Conservation (phyloP, 805 yeast species). For the Kuraishia ogatae region DNA sequence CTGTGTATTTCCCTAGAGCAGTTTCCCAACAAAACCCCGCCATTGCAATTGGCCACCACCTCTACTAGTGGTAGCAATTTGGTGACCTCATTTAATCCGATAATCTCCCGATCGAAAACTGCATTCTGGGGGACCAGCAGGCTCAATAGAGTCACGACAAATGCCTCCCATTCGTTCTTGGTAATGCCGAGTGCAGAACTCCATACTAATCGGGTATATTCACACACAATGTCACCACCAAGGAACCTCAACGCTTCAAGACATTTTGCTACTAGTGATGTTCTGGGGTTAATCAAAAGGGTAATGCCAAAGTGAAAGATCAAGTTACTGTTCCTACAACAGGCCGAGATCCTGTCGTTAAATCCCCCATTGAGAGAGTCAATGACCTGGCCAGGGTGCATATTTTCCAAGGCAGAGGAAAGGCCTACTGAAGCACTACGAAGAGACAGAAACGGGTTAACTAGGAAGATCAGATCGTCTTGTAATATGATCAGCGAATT, state of each 20-base stretch:
- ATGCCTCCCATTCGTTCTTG: conserved; percentile 53
- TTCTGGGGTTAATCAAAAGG: neutral
- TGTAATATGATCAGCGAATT: neutral
- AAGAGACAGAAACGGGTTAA: neutral
- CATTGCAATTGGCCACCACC: conserved; percentile 6
- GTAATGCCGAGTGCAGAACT: conserved; percentile 37
- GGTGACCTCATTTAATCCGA: conserved; percentile 16
- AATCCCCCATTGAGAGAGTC: neutral
- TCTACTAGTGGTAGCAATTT: conserved; percentile 15
- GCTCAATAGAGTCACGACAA: conserved; percentile 41
- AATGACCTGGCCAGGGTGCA: neutral
- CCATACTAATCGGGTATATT: conserved; percentile 58
- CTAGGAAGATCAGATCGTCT: neutral
- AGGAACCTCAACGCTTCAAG: conserved; percentile 43
- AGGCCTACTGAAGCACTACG: neutral
- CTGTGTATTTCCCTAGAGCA: neutral
- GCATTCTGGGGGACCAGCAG: conserved; percentile 37
- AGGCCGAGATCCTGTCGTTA: neutral
- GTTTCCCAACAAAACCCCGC: neutral
- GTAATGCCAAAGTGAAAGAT: neutral
- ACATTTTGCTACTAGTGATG: conserved; percentile 16
- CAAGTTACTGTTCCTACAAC: neutral
- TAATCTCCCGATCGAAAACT: conserved; percentile 9
- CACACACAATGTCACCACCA: conserved; percentile 49
- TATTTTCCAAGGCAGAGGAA: neutral